Base-by-base conservation (phyloP, 2,329 filamentous ascomycete genomes). In the Anisogramma anomala region DNA sequence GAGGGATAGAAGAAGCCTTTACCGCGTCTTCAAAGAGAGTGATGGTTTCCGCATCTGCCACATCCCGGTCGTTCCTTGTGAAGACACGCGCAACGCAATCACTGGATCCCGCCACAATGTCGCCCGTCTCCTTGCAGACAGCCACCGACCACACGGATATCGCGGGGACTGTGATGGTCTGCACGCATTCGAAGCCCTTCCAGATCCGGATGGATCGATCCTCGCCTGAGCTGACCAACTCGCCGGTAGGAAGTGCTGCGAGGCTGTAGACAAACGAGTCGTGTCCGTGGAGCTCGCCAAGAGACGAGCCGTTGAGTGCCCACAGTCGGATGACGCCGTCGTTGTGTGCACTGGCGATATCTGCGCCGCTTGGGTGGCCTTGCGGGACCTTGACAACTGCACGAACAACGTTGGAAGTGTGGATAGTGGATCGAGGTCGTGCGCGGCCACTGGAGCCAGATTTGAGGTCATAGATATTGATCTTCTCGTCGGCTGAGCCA, bases 121-220 rank as follows among this genome's bases (percentile, higher is more conserved):
- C 93, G 17, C 91, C 89, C 35, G 76, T 93, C 48, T 85, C 77
- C 1, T 71, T 56, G 55, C 84, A 91, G 9, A 76, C 83, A n/a
- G 87, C 84, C 14, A 98, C 86, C 11, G 77, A 72, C 91, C 91
- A 98, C 4, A 98, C 88, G 0, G 89, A 96, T 41, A 96, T 93
- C 8, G 91, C 91, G 9, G 91, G 91, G 54, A 95, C 87, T 1
- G 89, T 95, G 49, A 98, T 96, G 28, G 89, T 95, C 61, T 98
- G 91, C 33, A 94, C 65, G 57, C 89, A 96, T 42, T 87, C 72
- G 11, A 68, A 74, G 33, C 82, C 84, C 51, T 74, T 80, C 91
- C 93, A 98, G 56, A 98, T 68, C 39, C 86, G 76, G 25, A 94
- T 77, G 0, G 91, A 95, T n/a, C 91, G 77, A 61, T 98, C 91